phyloP scores from a whole-genome alignment of 495 filamentous ascomycete genomes.

The Neurospora sp. region DNA sequence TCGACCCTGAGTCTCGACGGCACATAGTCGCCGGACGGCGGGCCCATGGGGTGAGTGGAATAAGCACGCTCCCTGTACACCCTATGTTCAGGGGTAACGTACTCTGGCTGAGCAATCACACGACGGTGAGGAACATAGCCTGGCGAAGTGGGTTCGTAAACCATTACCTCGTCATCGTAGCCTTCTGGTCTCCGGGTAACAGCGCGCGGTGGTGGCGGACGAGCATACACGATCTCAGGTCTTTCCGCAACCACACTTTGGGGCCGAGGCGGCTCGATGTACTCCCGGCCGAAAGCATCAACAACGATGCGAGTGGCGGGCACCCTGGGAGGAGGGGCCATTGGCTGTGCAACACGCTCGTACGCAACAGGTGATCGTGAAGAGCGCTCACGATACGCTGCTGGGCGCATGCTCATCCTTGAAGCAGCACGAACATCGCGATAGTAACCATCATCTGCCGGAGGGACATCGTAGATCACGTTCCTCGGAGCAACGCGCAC shows the following conservation, averaged over 20 bases:
- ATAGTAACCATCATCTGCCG: slow-evolving; percentile 40
- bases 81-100: slow-evolving; percentile 31
- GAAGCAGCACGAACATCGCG: slow-evolving; percentile 34
- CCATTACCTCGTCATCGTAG: slow-evolving; percentile 35
- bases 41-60: slow-evolving; percentile 27
- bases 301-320: slow-evolving; percentile 52
- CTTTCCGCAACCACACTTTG: slow-evolving; percentile 32
- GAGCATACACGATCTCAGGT: slow-evolving; percentile 38
- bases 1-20: slow-evolving; percentile 27
- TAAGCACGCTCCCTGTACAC: slow-evolving; percentile 44
- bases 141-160: slow-evolving; percentile 34
- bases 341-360: slow-evolving; percentile 36
- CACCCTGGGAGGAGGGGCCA: slow-evolving; percentile 45
- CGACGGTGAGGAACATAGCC: slow-evolving; percentile 33
- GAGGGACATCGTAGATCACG: neutral
- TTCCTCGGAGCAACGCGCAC: slow-evolving; percentile 23
- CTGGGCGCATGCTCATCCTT: slow-evolving; percentile 34
- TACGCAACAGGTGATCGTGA: slow-evolving; percentile 42
- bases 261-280: slow-evolving; percentile 48
- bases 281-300: slow-evolving; percentile 62
- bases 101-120: slow-evolving; percentile 45
- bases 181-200: slow-evolving; percentile 42
- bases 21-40: slow-evolving; percentile 33
- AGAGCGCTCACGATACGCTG: slow-evolving; percentile 45
- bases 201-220: slow-evolving; percentile 30